Percentiles rank a stretch among this genome's conserved stretches.
phyloP scores from a whole-genome alignment of 2,329 filamentous ascomycete genomes.

The Cladosporium sp. region DNA sequence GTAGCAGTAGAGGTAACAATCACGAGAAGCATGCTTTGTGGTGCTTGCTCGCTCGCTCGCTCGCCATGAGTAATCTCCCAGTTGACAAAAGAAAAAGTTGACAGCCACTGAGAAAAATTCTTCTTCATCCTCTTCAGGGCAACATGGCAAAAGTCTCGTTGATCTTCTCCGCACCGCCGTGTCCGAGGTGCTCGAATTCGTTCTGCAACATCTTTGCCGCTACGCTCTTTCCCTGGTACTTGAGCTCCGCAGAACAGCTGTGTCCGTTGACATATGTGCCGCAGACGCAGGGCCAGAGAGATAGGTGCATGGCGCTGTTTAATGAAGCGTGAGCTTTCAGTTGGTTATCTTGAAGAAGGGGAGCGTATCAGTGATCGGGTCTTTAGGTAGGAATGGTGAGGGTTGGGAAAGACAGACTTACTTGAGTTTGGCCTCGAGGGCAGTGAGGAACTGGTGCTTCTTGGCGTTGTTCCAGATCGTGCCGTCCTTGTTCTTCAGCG shows the following conservation, averaged over 20 bases:
- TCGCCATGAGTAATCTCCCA: neutral
- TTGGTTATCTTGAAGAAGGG: constrained; percentile 13
- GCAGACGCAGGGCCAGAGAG: constrained; percentile 31
- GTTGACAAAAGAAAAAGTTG: neutral
- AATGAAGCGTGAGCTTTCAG: constrained; percentile 2
- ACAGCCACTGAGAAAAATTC: too few relatives aligned
- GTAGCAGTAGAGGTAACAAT: neutral
- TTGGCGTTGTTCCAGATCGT: constrained; percentile 27
- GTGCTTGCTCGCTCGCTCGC: neutral
- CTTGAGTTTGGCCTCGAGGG: constrained; percentile 34
- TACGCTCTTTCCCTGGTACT: neutral
- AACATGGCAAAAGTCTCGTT: neutral
- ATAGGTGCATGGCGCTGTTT: neutral
- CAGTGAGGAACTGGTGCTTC: constrained; percentile 30
- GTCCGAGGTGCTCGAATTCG: neutral
- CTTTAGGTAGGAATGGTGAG: neutral
- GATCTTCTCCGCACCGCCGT: neutral
- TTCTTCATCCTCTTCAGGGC: neutral
- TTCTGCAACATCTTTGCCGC: neutral
- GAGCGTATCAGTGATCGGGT: constrained; percentile 13
- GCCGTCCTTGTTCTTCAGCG: constrained; percentile 33
- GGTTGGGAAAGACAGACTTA: constrained; percentile 28
- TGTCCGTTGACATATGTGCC: constrained; percentile 26
- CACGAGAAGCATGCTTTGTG: neutral
- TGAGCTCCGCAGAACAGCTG: constrained; percentile 22